Base-by-base conservation (phyloP, 1,284 basidiomycete species). In the Vanrija pseudolonga region DNA sequence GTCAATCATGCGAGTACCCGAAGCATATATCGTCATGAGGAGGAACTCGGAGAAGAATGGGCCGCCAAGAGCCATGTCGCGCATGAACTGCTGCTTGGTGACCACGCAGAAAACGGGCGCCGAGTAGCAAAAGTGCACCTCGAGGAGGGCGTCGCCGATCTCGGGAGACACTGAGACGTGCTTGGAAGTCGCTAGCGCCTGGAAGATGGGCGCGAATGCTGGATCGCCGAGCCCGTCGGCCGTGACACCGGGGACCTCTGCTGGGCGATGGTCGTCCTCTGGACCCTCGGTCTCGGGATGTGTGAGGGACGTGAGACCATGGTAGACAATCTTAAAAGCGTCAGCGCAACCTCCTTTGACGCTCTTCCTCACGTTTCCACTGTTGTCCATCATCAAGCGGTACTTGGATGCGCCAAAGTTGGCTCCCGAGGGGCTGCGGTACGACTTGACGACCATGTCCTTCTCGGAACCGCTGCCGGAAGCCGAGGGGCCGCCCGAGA, bases 141-240 rank as follows among this genome's bases (percentile, higher is more conserved):
- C 44, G 40, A 59, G 39, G n/a, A 59, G 50, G n/a, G 52, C 53
- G 40, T 59, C 53, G 17, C 56, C 56, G 9, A 59, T 38, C 36
- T 59, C 56, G n/a, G 56, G 53, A 14, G 56, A 48, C 28, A 59
- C 56, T 4, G 48, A 59, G 32, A 59, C 51, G 45, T 59, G 56
- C 36, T 55, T 54, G n/a, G 53, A 55, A 5, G 49, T 45, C 11
- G 56, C 52, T 9, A 59, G 41, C 19, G 49, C 49, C 37, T 55
- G 53, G 41, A 55, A 55, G 47, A 59, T 37, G 19, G 56, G 56
- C 9, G 52, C 53, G 26, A 59, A 46, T 17, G 51, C 41, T 36
- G 45, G 52, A 18, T 54, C 41, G 39, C 36, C 41, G 23, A 39
- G 40, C 18, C 45, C 44, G 8, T 38, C 53, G 7, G 52, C 7